Conservation (phyloP, 768 basidiomycete genomes). For the Peribolospora baueri region DNA sequence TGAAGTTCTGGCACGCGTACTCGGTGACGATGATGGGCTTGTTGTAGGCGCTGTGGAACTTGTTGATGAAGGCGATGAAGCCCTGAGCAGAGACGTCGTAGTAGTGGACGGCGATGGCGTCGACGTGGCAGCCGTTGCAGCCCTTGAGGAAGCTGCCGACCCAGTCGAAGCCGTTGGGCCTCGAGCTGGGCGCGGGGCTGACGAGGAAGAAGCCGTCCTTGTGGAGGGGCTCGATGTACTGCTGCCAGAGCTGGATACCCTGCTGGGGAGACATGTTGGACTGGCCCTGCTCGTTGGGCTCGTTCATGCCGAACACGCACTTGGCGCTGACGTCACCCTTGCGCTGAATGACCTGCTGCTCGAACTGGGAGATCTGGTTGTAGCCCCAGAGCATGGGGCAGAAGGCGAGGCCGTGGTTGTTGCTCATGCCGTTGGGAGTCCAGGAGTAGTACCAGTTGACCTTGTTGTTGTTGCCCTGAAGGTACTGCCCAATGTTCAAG, state of each 20-base stretch:
- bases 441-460: constrained; percentile 17
- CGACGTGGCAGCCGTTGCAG: constrained; percentile 5
- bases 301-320: constrained; percentile 19
- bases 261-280: constrained; percentile 16
- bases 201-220: constrained; percentile 16
- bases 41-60: neutral
- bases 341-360: constrained; percentile 3
- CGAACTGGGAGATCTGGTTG: constrained; percentile 8
- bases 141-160: constrained; percentile 10
- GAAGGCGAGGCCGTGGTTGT: constrained; percentile 16
- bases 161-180: constrained; percentile 17
- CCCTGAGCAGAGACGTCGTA: constrained; percentile 11
- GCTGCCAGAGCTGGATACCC: constrained; percentile 17
- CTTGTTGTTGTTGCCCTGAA: constrained; percentile 9
- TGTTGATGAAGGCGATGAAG: constrained; percentile 17
- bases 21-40: constrained; percentile 5
- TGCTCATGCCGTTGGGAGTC: constrained; percentile 9
- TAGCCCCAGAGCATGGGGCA: constrained; percentile 18
- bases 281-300: constrained; percentile 17
- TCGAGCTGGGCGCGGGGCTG: constrained; percentile 16
- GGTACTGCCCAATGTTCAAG: constrained; percentile 16
- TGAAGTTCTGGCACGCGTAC: constrained; percentile 20
- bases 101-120: constrained; percentile 17
- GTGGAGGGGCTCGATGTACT: constrained; percentile 16
- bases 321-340: constrained; percentile 3